Base-by-base conservation (phyloP, 2,329 filamentous ascomycete species). In the Alternaria conjuncta region DNA sequence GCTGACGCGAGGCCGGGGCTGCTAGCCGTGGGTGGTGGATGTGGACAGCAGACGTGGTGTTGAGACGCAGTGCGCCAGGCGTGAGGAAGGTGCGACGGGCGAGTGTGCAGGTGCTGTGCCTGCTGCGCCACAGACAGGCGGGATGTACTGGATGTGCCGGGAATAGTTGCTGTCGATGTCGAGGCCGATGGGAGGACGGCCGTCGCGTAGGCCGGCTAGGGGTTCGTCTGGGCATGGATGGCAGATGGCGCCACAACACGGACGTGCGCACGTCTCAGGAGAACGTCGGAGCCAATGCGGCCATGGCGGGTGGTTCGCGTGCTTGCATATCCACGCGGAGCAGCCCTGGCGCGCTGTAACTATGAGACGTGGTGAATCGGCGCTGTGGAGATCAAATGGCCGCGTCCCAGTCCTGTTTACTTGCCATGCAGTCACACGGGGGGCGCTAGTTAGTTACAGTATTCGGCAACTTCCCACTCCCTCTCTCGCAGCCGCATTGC, bases 241-340 rank as follows among this genome's bases (percentile, higher is more conserved):
- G 47, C 26, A 41, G 47, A 46, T 46, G 49, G 65, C 62, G 67
- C 65, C 63, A 66, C 61, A 32, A 59, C 55, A 66, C 61, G 63
- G 65, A 59, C 65, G 44, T 26, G 57, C 60, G 62, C 66, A 67
- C 68, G 72, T 74, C 70, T 75, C 71, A 75, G 71, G 71, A 71
- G 73, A 70, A 67, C 55, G 36, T 68, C 49, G 49, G 58, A 32
- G 58, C 63, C 70, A 69, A 73, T 64, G 64, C 64, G 68, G 71
- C 62, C 61, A 51, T 44, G 59, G 41, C 47, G 49, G 49, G 45
- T 23, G 36, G 47, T 44, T 47, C 51, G 58, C 55, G 60, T 36
- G 32, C 36, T 25, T 47, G 54, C 58, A 61, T 64, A 67, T 63
- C 60, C 65, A 21, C 51, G 60, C 57, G 59, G 56, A 61, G 59